Percentiles rank a stretch among this genome's conserved stretches.
Conservation (phyloP, 2,329 filamentous ascomycete species). For the Monilinia aucupariae region DNA sequence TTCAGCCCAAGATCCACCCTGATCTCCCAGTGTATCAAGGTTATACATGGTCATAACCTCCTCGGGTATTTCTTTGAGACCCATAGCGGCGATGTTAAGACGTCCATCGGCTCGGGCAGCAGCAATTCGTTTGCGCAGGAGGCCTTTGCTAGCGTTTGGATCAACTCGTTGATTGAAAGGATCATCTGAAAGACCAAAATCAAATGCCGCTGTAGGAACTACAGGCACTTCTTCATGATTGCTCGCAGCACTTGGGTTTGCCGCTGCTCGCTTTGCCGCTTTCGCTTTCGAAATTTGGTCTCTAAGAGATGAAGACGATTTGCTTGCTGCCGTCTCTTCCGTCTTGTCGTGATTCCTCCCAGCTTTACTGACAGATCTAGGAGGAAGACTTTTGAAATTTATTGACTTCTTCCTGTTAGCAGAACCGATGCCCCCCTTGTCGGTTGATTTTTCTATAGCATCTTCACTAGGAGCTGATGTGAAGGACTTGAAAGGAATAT, state of each 20-base stretch:
- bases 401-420: slow-evolving; percentile 27
- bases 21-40: slow-evolving; percentile 58
- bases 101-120: slow-evolving; percentile 71
- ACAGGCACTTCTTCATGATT: slow-evolving; percentile 37
- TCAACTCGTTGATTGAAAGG: slow-evolving; percentile 64
- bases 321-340: slow-evolving; percentile 45
- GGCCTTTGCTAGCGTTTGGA: slow-evolving; percentile 55
- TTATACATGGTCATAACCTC: slow-evolving; percentile 92
- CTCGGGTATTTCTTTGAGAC: slow-evolving; percentile 69
- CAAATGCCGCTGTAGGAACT: slow-evolving; percentile 48
- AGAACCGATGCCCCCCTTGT: slow-evolving; percentile 26
- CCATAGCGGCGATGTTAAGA: slow-evolving; percentile 83
- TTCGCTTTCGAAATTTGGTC: slow-evolving; percentile 93
- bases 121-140: slow-evolving; percentile 67
- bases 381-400: slow-evolving; percentile 28
- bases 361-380: slow-evolving; percentile 21
- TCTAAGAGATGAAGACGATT: slow-evolving; percentile 74
- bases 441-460: slow-evolving; percentile 34
- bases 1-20: slow-evolving; percentile 77
- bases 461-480: slow-evolving; percentile 27
- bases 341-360: slow-evolving; percentile 25
- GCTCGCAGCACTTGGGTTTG: slow-evolving; percentile 32
- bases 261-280: slow-evolving; percentile 61
- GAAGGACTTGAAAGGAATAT: slow-evolving; percentile 25
- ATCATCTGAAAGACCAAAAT: slow-evolving; percentile 56